Conservation (phyloP, 106 monocot genomes). For the Dioscorea zingiberensis region DNA sequence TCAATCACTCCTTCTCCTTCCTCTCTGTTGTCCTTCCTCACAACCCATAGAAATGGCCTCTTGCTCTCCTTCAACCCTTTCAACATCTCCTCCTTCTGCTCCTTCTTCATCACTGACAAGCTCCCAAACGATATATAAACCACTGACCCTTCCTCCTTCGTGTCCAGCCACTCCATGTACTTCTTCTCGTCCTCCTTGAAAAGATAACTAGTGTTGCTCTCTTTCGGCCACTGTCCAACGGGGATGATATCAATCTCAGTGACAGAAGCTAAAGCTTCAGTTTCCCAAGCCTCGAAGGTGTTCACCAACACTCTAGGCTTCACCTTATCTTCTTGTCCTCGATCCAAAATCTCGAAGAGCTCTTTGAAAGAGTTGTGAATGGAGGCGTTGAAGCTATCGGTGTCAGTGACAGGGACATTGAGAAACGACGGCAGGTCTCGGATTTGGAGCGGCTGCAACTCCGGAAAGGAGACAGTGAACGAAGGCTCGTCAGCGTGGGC, state of each 20-base stretch:
- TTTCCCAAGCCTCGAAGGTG: slow-evolving; percentile 32
- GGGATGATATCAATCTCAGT: slow-evolving; percentile 12
- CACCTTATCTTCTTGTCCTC: background rate
- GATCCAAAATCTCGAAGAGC: slow-evolving; percentile 10
- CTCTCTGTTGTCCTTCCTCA: slow-evolving; percentile 29
- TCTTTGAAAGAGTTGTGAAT: background rate
- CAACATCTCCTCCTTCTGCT: slow-evolving; percentile 39
- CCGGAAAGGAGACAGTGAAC: slow-evolving; percentile 5
- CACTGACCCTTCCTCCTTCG: slow-evolving; percentile 25
- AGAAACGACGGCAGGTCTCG: slow-evolving; percentile 18
- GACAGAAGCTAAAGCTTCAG: background rate
- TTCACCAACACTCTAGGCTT: slow-evolving; percentile 32
- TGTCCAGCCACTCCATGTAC: slow-evolving; percentile 55
- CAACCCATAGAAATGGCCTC: slow-evolving; percentile 43
- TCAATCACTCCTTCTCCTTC: slow-evolving; percentile 8
- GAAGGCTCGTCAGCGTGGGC: slow-evolving; percentile 4
- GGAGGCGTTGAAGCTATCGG: background rate
- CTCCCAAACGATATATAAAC: slow-evolving; percentile 62
- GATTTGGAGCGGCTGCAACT: slow-evolving; percentile 9
- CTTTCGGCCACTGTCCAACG: slow-evolving; percentile 14
- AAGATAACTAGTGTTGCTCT: background rate
- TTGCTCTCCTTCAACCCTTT: slow-evolving; percentile 27
- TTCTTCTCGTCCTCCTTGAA: slow-evolving; percentile 23
- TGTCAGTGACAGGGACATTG: background rate
- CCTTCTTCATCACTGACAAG: slow-evolving; percentile 8